phyloP scores from a whole-genome alignment of 2,329 filamentous ascomycete genomes.

The Tympanopsis confertula region DNA sequence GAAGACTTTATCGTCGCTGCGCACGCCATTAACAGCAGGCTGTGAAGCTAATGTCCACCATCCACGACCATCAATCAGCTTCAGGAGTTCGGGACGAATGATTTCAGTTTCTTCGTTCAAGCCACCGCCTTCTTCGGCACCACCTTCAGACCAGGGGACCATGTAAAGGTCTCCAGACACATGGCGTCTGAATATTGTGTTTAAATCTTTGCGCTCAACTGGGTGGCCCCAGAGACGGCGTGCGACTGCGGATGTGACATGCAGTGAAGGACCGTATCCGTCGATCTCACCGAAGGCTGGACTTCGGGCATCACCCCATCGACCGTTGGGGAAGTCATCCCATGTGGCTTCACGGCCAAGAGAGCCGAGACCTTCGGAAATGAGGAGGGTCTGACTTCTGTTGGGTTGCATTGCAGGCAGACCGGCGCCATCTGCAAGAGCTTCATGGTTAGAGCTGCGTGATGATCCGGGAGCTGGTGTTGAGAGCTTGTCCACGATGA shows the following conservation, averaged over 20 bases:
- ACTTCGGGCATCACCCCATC: conserved; percentile 63
- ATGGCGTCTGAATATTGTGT: conserved; percentile 48
- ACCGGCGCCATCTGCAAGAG: conserved; percentile 46
- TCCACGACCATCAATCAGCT: conserved; percentile 43
- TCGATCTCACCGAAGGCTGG: conserved; percentile 67
- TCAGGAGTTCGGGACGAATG: conserved; percentile 49
- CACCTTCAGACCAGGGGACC: conserved; percentile 60
- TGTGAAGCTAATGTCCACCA: conserved; percentile 70
- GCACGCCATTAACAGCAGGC: conserved; percentile 58
- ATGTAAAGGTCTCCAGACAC: conserved; percentile 50
- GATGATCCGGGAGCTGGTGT: conserved; percentile 28
- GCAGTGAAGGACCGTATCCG: conserved; percentile 59
- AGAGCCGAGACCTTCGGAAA: conserved; percentile 59
- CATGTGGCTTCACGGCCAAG: conserved; percentile 63
- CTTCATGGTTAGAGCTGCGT: conserved; percentile 27
- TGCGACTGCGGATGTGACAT: conserved; percentile 54
- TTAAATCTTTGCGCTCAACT: conserved; percentile 43
- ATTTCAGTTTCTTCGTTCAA: conserved; percentile 54
- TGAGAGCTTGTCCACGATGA: conserved; percentile 33
- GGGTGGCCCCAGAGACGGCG: conserved; percentile 58
- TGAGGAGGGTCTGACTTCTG: conserved; percentile 54
- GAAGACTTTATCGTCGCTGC: conserved; percentile 48
- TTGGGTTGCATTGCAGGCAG: conserved; percentile 43
- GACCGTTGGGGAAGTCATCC: conserved; percentile 68
- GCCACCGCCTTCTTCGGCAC: conserved; percentile 12